Evolutionary conservation across 1,139 yeast genomes (phyloP), one percentile per base, ranked within the genome.

Genomic region (Barnettozyma hawaiiensis): DNA sequence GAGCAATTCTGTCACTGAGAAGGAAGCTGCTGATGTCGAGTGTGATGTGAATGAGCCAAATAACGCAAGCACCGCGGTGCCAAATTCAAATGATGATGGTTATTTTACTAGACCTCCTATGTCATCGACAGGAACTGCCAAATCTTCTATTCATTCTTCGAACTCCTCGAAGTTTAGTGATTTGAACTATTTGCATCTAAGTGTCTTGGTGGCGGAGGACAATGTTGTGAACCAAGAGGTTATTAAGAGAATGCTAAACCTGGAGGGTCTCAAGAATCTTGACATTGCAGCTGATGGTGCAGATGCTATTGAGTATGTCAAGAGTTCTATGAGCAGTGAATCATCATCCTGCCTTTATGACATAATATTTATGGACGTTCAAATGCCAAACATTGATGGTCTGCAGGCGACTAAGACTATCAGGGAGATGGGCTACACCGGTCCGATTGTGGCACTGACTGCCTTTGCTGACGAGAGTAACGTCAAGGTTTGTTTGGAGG

Each of bases 331-430:
- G 12, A 31, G 35, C 1, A 14, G 9, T 1, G 22, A n/a, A 23
- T 11, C 7, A n/a, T n/a, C 35, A 35, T 4, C 37, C 39, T 26
- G 35, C 5, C 35, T 31, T n/a, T 52, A 72, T 60, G 92, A 85
- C 55, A 65, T 92, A 42, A 77, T 92, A 7, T 85, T 92, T 58
- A 90, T 92, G 97, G 98, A 92, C 64, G 87, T 92, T 41, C 96
- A 89, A 62, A 92, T 92, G 98, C 98, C 97, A 3, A 80, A 76
- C 53, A 73, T 86, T 52, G 95, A 89, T 61, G 98, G 98, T 2
- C 65, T 90, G 35, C 70, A 78, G 26, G 95, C 97, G 1, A 86
- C 97, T 0, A 75, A 70, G 53, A 69, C 75, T 60, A 85, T 92
- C 35, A 71, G 96, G 40, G 79, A 81, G 40, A 64, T 85, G 44